phyloP scores from a whole-genome alignment of 2,329 filamentous ascomycete genomes.

The Phoma sp. region DNA sequence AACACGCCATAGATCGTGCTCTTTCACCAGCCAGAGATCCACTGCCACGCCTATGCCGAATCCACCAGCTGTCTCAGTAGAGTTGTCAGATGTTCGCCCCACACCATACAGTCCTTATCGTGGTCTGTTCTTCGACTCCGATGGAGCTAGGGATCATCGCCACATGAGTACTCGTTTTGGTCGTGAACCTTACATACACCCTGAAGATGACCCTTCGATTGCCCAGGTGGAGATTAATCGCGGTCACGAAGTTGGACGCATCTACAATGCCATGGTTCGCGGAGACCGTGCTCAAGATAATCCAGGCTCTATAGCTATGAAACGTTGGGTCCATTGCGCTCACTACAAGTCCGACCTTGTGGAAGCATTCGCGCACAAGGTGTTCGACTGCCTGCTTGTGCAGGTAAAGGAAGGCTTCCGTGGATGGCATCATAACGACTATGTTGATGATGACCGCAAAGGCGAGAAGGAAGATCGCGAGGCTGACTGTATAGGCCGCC shows the following conservation, averaged over 20 bases:
- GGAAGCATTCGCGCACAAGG: conserved; percentile 44
- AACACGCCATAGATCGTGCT: conserved; percentile 13
- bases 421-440: conserved; percentile 47
- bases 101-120: conserved; percentile 32
- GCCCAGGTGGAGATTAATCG: conserved; percentile 27
- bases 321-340: conserved; percentile 41
- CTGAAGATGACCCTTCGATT: conserved; percentile 34
- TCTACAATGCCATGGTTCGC: conserved; percentile 45
- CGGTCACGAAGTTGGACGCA: conserved; percentile 32
- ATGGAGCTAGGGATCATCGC: conserved; percentile 34
- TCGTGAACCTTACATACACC: conserved; percentile 34
- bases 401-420: conserved; percentile 43
- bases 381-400: conserved; percentile 41
- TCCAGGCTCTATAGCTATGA: conserved; percentile 39
- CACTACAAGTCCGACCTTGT: conserved; percentile 41
- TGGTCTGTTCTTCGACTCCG: conserved; percentile 27
- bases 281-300: conserved; percentile 43
- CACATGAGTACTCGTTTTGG: conserved; percentile 35
- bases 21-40: conserved; percentile 1
- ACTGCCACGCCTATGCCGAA: conserved; percentile 13
- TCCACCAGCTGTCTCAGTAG: background rate
- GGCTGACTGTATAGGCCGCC: conserved; percentile 36
- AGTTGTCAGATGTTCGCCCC: background rate
- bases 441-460: conserved; percentile 45
- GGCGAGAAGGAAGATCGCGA: conserved; percentile 44